Evolutionary conservation across 2,329 filamentous ascomycete genomes (phyloP), one percentile per base, ranked within the genome.

Genomic region (Calcarisporium arbuscula): DNA sequence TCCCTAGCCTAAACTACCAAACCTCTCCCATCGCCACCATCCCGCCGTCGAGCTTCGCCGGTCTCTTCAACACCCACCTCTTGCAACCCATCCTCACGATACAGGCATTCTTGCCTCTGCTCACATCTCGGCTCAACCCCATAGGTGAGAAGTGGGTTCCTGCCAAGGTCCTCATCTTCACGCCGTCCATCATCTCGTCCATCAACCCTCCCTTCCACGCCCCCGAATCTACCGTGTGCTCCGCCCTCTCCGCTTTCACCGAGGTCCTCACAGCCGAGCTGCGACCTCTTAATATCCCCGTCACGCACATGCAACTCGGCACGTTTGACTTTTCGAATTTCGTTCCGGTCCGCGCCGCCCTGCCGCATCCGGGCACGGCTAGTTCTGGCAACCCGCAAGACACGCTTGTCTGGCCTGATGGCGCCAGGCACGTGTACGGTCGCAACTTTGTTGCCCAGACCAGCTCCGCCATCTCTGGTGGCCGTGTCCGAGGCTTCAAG

Each of bases 11-110:
- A 17, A 79, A 83, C 52, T 94, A 89, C 57, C 82, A 86, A 34
- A 81, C 82, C 18, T 86, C 85, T 5, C 84, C 86, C 15, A 83
- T 96, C 42, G 86, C 88, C 42, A 89, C 86, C 5, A 82, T 95
- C 39, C 79, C 85, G 6, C 80, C 86, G 1, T 85, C 85, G 19
- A 81, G 77, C 49, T 92, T 94, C 66, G 85, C 86, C 44, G 87
- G 95, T 53, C 82, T 88, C 21, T 79, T 96, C 57, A 95, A 95
- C 59, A 90, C 87, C 12, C 89, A 94, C 52, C 74, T 98, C 10
- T 73, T 96, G 35, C 84, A 88, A 38, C 90, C 90, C 2, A 87
- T 96, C 46, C 74, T 94, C 34, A 88, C 85, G 5, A 81, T 89
- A 25, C 89, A 95, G 62, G 76, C 85, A 34, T 92, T 96, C 63